A percentile compares a stretch with the other conserved stretches of the same genome.
phyloP scores from a whole-genome alignment of 2,329 filamentous ascomycete species.

The Didymella pomorum region DNA sequence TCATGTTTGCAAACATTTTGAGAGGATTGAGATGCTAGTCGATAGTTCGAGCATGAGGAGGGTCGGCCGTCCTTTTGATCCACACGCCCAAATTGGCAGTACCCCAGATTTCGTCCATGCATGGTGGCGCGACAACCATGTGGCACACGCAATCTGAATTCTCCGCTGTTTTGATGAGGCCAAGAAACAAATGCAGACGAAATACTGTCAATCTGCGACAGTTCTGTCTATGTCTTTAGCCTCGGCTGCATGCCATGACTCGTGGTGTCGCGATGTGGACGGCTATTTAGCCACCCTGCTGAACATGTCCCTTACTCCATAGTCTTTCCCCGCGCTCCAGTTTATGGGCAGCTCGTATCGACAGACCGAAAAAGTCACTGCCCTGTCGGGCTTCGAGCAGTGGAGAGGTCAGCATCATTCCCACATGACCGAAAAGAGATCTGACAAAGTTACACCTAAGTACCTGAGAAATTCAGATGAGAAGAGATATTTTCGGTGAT shows the following conservation, averaged over 20 bases:
- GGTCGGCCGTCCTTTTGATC: background rate
- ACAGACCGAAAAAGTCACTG: no score
- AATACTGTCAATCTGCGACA: background rate
- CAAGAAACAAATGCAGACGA: background rate
- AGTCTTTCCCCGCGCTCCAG: background rate
- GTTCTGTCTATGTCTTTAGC: background rate
- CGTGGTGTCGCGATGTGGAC: background rate
- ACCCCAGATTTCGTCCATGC: background rate
- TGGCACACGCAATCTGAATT: background rate
- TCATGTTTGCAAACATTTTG: background rate
- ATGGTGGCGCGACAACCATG: background rate
- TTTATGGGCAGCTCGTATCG: no score
- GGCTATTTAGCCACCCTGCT: background rate
- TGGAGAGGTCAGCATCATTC: no score
- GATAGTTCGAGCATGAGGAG: background rate
- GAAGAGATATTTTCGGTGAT: no score
- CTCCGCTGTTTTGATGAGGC: background rate
- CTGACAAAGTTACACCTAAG: no score
- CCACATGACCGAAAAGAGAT: no score
- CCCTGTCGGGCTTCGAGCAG: no score
- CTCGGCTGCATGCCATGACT: background rate
- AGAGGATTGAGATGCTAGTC: background rate
- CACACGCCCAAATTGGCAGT: background rate
- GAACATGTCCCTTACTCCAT: background rate
- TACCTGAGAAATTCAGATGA: no score